Base-by-base conservation (phyloP, 1,284 basidiomycete genomes). In the Tilletia horrida region DNA sequence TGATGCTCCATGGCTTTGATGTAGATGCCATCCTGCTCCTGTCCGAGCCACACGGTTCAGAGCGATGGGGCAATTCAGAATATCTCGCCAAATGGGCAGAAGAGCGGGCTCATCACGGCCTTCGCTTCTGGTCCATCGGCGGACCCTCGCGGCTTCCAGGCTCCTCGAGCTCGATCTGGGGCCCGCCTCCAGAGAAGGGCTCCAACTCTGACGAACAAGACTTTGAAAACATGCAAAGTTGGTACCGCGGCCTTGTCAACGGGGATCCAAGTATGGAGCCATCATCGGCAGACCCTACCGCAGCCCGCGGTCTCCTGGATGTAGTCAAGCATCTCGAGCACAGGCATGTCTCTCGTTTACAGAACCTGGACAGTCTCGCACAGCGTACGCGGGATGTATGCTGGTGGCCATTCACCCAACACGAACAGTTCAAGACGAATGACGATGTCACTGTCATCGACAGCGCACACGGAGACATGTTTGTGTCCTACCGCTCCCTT, bases 351-450 rank as follows among this genome's bases (percentile, higher is more conserved):
- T 74, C 81, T 40, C 86, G 94, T 11, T 82, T 96, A 8, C 78
- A 85, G 1, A 87, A 91, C 55, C 85, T 97, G 2, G 85, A 87
- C 55, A 87, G 88, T 0, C 91, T 96, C 88, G 88, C 92, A 1
- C 83, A 85, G 14, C 86, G 94, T 35, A 89, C 93, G 0, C 83
- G 91, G 62, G 86, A 92, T 64, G 86, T 86, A 0, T 86, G 96
- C 66, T 97, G 95, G 95, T 98, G 93, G 93, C 95, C 95, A 0
- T 97, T 97, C 80, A 92, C 94, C 1, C 95, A 98, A 80, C 95
- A 98, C 48, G 65, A 67, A n/a, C 73, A 78, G 6, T 72, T 77
- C 3, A 66, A 67, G 43, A 62, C 68, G 13, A 69, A 74, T 11
- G 21, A 63, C 1, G 75, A 80, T 43, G 78, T 81, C 66, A 76